These are phyloP conservation scores for Plasmodium cynomolgi DNA, from an alignment of 169 alveolate genomes.

Conservation along the genomic window DNA sequence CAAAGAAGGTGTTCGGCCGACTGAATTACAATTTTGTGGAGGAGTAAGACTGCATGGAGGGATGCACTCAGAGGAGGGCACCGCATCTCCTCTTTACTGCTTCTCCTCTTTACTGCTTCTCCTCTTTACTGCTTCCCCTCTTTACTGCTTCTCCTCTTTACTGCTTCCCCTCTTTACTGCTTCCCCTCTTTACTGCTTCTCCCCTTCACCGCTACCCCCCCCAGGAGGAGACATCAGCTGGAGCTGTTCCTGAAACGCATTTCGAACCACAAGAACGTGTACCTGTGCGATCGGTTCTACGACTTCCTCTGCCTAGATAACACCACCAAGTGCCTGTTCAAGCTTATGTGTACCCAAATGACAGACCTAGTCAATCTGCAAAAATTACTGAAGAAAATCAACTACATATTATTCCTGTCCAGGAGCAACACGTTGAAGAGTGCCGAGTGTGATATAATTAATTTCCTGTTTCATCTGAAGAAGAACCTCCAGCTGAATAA, in stretches of 20 bases:
- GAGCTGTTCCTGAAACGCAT: conserved; percentile 22
- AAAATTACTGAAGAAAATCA: conserved; percentile 20
- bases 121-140: not conserved
- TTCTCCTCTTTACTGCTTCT: not conserved
- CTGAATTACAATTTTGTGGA: conserved; percentile 49
- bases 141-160: not conserved
- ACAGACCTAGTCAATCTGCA: not conserved
- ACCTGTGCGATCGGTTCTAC: conserved; percentile 44
- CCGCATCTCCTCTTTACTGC: not conserved
- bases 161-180: not conserved
- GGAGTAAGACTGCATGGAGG: conserved; percentile 20
- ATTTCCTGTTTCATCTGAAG: conserved; percentile 20
- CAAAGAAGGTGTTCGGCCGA: conserved; percentile 52
- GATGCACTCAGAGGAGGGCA: not conserved
- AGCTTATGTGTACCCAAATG: conserved; percentile 29
- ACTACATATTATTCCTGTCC: conserved; percentile 40
- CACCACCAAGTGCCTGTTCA: conserved; percentile 32
- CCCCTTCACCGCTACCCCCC: not conserved
- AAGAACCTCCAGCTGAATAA: conserved; percentile 27
- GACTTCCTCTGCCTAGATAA: conserved; percentile 50
- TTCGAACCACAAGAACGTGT: conserved; percentile 12
- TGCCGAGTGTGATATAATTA: conserved; percentile 54
- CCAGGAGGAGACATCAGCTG: conserved; percentile 49
- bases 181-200: not conserved
- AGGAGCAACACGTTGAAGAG: conserved; percentile 51